A percentile compares a stretch with the other conserved stretches of the same genome.
These are phyloP conservation scores for Paecilomyces fulvus DNA, from an alignment of 2,329 filamentous ascomycete genomes.

Conservation along the genomic window DNA sequence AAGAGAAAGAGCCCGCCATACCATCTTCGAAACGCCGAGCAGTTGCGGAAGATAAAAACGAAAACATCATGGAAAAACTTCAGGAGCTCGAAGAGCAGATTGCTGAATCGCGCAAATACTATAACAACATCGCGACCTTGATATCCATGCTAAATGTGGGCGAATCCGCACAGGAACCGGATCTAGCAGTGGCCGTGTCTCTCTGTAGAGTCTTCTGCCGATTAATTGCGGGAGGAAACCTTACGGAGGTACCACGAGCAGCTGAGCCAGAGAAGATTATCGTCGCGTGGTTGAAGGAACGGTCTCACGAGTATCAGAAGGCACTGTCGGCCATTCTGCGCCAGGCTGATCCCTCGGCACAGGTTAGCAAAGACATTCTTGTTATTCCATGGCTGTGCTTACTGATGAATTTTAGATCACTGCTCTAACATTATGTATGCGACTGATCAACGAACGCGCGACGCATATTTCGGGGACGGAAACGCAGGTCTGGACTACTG, in stretches of 20 bases:
- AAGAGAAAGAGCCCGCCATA: slow-evolving; percentile 24
- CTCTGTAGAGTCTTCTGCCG: slow-evolving; percentile 81
- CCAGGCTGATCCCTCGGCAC: slow-evolving; percentile 50
- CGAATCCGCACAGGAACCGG: slow-evolving; percentile 45
- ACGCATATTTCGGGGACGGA: slow-evolving; percentile 52
- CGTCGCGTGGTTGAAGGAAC: slow-evolving; percentile 67
- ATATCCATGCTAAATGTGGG: slow-evolving; percentile 51
- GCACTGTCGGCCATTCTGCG: slow-evolving; percentile 54
- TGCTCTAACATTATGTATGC: slow-evolving; percentile 72
- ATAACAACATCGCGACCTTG: slow-evolving; percentile 78
- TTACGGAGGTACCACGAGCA: slow-evolving; percentile 57
- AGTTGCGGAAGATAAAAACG: slow-evolving; percentile 39
- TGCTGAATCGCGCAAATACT: slow-evolving; percentile 76
- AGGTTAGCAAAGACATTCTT: slow-evolving; percentile 20
- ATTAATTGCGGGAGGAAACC: slow-evolving; percentile 63
- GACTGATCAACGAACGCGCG: slow-evolving; percentile 71
- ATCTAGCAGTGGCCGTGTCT: slow-evolving; percentile 64
- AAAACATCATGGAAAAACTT: slow-evolving; percentile 57
- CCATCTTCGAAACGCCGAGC: slow-evolving; percentile 38
- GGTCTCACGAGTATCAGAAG: slow-evolving; percentile 62
- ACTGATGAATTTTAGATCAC: slow-evolving; percentile 44
- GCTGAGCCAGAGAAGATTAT: slow-evolving; percentile 68
- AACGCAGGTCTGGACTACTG: slow-evolving; percentile 61
- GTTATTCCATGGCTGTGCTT: neutral
- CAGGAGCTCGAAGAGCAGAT: slow-evolving; percentile 72